Evolutionary conservation across 768 basidiomycete genomes (phyloP).

Genomic region (Symmetrospora coprosmae): DNA sequence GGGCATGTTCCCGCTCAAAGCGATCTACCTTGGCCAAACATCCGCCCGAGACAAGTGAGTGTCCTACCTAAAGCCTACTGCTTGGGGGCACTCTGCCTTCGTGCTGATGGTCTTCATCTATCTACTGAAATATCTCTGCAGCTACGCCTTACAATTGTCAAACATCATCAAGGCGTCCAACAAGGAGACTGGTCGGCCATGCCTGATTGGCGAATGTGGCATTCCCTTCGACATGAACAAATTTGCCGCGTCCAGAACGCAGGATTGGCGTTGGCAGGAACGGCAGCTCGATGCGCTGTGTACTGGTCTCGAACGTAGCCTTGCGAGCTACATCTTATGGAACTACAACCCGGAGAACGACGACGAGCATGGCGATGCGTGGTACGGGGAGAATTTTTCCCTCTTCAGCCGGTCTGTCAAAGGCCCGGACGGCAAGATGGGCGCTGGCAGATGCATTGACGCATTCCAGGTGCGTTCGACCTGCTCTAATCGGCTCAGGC

Average conservation of each 20-base stretch:
- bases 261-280: constrained; percentile 66
- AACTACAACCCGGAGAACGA: constrained; percentile 81
- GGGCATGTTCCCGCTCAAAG: constrained; percentile 70
- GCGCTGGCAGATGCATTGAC: constrained; percentile 42
- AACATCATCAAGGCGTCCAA: constrained; percentile 62
- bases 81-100: too few species aligned
- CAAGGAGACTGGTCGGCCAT: constrained; percentile 57
- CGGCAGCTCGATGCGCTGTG: constrained; percentile 92
- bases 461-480: constrained; percentile 48
- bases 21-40: constrained; percentile 75
- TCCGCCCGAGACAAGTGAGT: constrained; percentile 57
- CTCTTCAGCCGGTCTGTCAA: constrained; percentile 50
- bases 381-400: constrained; percentile 87
- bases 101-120: too few species aligned
- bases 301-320: constrained; percentile 58
- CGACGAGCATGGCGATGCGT: constrained; percentile 55
- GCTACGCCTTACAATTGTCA: constrained; percentile 59
- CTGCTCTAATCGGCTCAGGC: background rate
- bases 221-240: constrained; percentile 93
- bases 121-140: constrained; percentile 2
- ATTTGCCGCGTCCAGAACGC: constrained; percentile 54
- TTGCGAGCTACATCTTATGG: constrained; percentile 83
- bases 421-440: constrained; percentile 38
- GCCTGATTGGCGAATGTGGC: constrained; percentile 82
- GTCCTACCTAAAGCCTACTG: too few species aligned